Percentiles rank a stretch among this genome's conserved stretches.
Conservation (phyloP, 164 flowering plant species). For the Chloranthus sessilifolius region DNA sequence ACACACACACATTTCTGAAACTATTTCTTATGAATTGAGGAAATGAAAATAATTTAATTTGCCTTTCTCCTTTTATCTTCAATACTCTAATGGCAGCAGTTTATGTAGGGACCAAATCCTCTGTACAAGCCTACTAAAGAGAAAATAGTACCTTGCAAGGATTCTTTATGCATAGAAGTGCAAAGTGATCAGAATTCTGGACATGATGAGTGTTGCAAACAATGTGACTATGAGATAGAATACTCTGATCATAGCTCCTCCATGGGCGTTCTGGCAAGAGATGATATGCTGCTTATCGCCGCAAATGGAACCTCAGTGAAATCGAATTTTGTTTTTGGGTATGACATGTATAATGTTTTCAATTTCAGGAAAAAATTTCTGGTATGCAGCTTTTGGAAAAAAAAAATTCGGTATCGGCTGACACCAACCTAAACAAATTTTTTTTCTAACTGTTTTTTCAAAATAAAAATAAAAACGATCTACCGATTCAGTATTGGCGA, state of each 20-base stretch:
- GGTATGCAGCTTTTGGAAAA: too few relatives aligned
- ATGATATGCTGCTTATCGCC: conserved; percentile 40
- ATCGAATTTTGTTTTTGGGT: conserved; percentile 59
- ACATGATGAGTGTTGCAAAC: conserved; percentile 44
- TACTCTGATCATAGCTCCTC: conserved; percentile 83
- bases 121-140: conserved; percentile 54
- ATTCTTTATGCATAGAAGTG: conserved; percentile 51
- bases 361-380: too few relatives aligned
- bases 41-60: background rate
- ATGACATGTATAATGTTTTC: background rate
- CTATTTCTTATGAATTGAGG: background rate
- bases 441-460: too few relatives aligned
- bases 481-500: too few relatives aligned
- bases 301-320: conserved; percentile 48
- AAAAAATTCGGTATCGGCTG: too few relatives aligned
- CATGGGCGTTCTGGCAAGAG: conserved; percentile 68
- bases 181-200: conserved; percentile 29
- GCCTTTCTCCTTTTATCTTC: background rate
- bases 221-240: conserved; percentile 77
- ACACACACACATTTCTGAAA: too few relatives aligned
- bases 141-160: conserved; percentile 38
- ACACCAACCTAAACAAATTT: too few relatives aligned
- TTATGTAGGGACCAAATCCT: conserved; percentile 67
- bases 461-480: too few relatives aligned
- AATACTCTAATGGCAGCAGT: conserved; percentile 15